A percentile compares a stretch with the other conserved stretches of the same genome.
phyloP scores from a whole-genome alignment of 2,329 filamentous ascomycete genomes.

The Torrubiella hemipterigena region DNA sequence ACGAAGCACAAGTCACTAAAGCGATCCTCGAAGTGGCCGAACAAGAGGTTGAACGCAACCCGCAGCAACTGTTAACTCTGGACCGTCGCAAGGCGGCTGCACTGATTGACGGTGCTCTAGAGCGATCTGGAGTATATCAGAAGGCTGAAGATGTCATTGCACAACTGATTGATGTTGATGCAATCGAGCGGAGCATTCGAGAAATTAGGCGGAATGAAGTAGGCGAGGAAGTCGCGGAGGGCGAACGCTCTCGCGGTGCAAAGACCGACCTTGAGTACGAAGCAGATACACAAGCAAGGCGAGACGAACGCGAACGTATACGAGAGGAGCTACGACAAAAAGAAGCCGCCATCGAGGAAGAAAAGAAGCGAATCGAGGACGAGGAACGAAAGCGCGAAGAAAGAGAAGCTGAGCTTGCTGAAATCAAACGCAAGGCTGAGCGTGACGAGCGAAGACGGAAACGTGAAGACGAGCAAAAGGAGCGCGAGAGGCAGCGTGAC shows the following conservation, averaged over 20 bases:
- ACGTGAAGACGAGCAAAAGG: slow-evolving; percentile 42
- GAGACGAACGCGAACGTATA: slow-evolving; percentile 47
- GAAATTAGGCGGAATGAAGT: slow-evolving; percentile 56
- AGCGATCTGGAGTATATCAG: slow-evolving; percentile 65
- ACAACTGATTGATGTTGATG: slow-evolving; percentile 52
- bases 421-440: slow-evolving; percentile 36
- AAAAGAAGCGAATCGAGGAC: slow-evolving; percentile 44
- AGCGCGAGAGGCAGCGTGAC: slow-evolving; percentile 35
- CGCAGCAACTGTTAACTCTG: slow-evolving; percentile 57
- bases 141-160: slow-evolving; percentile 57
- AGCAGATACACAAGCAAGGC: slow-evolving; percentile 49
- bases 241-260: slow-evolving; percentile 51
- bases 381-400: slow-evolving; percentile 42
- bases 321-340: slow-evolving; percentile 48
- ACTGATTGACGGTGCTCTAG: slow-evolving; percentile 66
- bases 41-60: slow-evolving; percentile 63
- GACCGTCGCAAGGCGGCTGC: slow-evolving; percentile 63
- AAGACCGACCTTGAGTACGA: slow-evolving; percentile 68
- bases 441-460: slow-evolving; percentile 35
- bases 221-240: slow-evolving; percentile 54
- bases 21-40: slow-evolving; percentile 59
- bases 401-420: slow-evolving; percentile 35
- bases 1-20: slow-evolving; percentile 54
- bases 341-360: slow-evolving; percentile 48
- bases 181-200: slow-evolving; percentile 59